Evolutionary conservation across 2,329 filamentous ascomycete genomes (phyloP).

Genomic region (Periglandula ipomoeae): DNA sequence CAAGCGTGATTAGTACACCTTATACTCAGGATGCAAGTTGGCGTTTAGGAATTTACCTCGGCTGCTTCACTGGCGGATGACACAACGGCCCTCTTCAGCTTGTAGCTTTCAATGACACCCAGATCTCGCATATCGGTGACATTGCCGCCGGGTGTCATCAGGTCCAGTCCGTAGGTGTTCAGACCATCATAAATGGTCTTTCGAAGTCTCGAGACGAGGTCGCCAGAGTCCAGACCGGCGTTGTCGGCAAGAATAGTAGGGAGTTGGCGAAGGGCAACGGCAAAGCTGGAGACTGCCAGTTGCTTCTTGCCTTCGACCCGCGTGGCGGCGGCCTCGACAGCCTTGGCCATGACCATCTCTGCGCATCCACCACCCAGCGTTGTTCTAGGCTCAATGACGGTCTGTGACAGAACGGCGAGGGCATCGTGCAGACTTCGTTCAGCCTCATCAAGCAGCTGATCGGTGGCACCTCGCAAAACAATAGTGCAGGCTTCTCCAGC

Average conservation of each 20-base stretch:
- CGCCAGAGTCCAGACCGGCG: constrained; percentile 89
- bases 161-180: constrained; percentile 83
- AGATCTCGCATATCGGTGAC: constrained; percentile 93
- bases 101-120: constrained; percentile 96
- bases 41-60: constrained; percentile 57
- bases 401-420: constrained; percentile 91
- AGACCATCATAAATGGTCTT: constrained; percentile 93
- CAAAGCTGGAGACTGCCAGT: constrained; percentile 83
- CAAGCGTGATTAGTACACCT: neutral
- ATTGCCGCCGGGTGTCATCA: constrained; percentile 81
- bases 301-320: constrained; percentile 97
- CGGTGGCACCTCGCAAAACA: constrained; percentile 89
- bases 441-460: constrained; percentile 93
- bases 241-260: constrained; percentile 97
- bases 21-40: neutral
- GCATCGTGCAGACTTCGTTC: constrained; percentile 95
- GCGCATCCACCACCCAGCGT: constrained; percentile 93
- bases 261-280: constrained; percentile 79
- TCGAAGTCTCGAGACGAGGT: constrained; percentile 81
- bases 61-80: constrained; percentile 93
- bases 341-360: constrained; percentile 99
- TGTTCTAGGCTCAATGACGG: constrained; percentile 85
- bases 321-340: constrained; percentile 85
- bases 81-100: constrained; percentile 96
- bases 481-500: constrained; percentile 94